phyloP scores from a whole-genome alignment of 306 rosid genomes.

The Sindora glabra region DNA sequence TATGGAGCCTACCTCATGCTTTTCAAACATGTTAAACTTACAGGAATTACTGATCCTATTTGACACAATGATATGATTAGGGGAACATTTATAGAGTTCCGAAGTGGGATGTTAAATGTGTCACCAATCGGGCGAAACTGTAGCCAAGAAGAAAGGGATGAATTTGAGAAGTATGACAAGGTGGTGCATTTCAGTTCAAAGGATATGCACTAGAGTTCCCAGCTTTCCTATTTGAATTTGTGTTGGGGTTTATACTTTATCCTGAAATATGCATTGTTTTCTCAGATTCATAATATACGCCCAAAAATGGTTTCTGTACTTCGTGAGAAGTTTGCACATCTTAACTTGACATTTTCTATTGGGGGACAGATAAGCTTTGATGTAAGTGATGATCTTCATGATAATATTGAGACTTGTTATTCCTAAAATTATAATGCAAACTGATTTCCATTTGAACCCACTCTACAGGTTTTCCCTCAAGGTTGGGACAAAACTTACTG shows the following conservation, averaged over 20 bases:
- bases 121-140: constrained; percentile 95
- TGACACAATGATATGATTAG: constrained; percentile 17
- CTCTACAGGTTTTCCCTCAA: constrained; percentile 81
- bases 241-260: neutral
- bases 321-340: constrained; percentile 85
- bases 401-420: constrained; percentile 1
- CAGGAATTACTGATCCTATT: neutral
- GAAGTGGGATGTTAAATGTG: constrained; percentile 89
- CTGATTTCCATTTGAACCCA: constrained; percentile 5
- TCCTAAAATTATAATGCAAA: neutral
- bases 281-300: constrained; percentile 82
- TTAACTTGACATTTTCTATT: constrained; percentile 83
- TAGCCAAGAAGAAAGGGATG: constrained; percentile 96
- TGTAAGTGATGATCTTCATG: constrained; percentile 41
- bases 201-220: neutral
- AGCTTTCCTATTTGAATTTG: neutral
- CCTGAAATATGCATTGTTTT: constrained; percentile 23
- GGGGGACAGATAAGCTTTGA: constrained; percentile 99
- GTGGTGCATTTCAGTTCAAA: constrained; percentile 25
- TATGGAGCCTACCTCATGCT: neutral
- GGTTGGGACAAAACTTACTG: constrained; percentile 99
- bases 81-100: constrained; percentile 91
- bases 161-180: constrained; percentile 88
- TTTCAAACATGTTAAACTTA: neutral
- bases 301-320: constrained; percentile 81